Conservation (phyloP, 139 green algal genomes). For the Coelastrella sp. region DNA sequence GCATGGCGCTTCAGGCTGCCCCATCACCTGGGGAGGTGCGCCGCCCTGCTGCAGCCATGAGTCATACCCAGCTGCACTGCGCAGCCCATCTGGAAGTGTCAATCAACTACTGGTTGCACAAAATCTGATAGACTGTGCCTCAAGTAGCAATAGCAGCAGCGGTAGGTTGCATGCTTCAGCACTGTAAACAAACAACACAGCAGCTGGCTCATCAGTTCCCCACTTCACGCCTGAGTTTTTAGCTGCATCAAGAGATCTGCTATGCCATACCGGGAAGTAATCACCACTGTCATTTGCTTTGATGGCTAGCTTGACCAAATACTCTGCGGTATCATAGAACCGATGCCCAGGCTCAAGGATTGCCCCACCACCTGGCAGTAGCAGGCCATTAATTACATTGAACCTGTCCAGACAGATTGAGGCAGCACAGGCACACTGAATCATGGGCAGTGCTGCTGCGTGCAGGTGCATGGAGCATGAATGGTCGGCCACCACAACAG, state of each 20-base stretch:
- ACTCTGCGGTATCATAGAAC: conserved; percentile 80
- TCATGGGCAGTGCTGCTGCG: background rate
- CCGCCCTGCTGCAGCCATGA: background rate
- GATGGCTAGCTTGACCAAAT: conserved; percentile 72
- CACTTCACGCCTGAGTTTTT: background rate
- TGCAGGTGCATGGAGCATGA: background rate
- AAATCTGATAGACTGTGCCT: no score
- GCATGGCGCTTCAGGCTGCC: no score
- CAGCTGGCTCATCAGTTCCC: background rate
- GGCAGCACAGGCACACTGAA: background rate
- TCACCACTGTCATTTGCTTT: conserved; percentile 82
- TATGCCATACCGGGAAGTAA: conserved; percentile 78
- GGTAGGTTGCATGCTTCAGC: no score
- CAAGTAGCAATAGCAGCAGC: no score
- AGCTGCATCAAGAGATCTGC: background rate
- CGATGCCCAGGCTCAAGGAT: conserved; percentile 69
- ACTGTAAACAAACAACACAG: no score
- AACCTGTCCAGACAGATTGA: conserved; percentile 45
- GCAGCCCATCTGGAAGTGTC: no score
- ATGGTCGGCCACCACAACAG: background rate
- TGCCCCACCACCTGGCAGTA: conserved; percentile 81
- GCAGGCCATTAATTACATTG: conserved; percentile 76
- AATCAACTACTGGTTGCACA: no score
- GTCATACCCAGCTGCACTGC: background rate
- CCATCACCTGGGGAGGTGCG: no score